Base-by-base conservation (phyloP, 148 eudicot genomes). In the Simmondsia chinensis region DNA sequence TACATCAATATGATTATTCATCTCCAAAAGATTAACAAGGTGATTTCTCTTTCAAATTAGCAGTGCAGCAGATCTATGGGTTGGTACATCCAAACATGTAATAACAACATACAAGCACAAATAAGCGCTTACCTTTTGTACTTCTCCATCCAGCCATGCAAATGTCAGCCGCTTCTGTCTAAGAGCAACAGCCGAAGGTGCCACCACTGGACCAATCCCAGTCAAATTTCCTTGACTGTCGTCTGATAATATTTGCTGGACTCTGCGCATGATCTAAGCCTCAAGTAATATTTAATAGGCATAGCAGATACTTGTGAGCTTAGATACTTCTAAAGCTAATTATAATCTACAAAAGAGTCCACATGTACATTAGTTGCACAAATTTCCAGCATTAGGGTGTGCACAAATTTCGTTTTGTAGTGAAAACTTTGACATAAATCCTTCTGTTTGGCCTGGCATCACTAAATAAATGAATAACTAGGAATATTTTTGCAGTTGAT, bases 121-220 rank as follows among this genome's bases (percentile, higher is more conserved):
- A 24, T 34, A 21, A 28, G 10, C 2, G 20, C 82, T 56, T 33
- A 91, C 99, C 46, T 80, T 72, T 56, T 91, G 99, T 50, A 65
- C 75, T 65, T 91, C 99, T 51, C 99, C 99, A 55, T 91, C 99
- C 48, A 91, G 75, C 99, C 99, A 91, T 56, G 94, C 71, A 48
- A 91, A 72, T 22, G 96, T 79, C 61, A 86, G 48, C 27, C 99
- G 61, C 44, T 75, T 91, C 49, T 82, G 77, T 63, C 77, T 66
- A 40, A 76, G 56, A 42, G 87, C 94, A 54, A 29, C 40, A 12
- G 68, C 66, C 34, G 83, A 54, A 61, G 79, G 65, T 20, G 65
- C 65, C 46, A 73, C 60, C 34, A 33, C 13, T 35, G 56, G 52
- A 45, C 66, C 61, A 25, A 63, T 51, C 69, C 57, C 63, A 48